Evolutionary conservation across 164 flowering plant species (phyloP), one percentile per base, ranked within the genome.

Genomic region (Magnolia sinica): DNA sequence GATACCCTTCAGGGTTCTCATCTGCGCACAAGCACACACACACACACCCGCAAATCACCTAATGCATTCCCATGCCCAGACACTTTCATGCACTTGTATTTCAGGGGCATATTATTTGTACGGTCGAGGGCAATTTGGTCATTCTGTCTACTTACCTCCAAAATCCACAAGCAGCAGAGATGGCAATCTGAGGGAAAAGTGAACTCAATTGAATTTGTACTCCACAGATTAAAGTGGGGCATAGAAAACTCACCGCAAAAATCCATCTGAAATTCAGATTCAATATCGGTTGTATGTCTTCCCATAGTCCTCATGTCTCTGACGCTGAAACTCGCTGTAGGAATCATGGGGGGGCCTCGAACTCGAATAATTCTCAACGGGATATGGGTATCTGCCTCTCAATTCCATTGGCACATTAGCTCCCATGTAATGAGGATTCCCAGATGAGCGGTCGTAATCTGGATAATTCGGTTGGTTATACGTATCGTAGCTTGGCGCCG

Each of bases 241-340:
- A 77, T 70, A 77, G 80, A 82, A 68, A 80, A 89, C 93, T 90
- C 87, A 89, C 93, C 92, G 51, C 45, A 55, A 58, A 27, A 59
- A 73, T 29, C 66, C 67, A 50, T 58, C 65, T 71, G 58, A 71
- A 68, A 55, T 64, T 71, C 58, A 18, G 66, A 81, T 58, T 84
- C 74, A 94, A 81, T 86, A 94, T 75, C 95, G 88, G 77, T 87
- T 85, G 88, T 90, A 91, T 37, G 88, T 68, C 82, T 88, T 88
- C 83, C 93, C 92, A 87, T 79, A 90, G 78, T 88, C 94, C 13
- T 85, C 93, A 8, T 84, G 91, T 80, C 97, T 92, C 76, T 84
- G 92, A 73, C 86, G 94, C 76, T 88, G 97, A 74, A 87, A 92
- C 65, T 89, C 96, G 24, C 88, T 84, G 72, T 88, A 90, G 50